Base-by-base conservation (phyloP, 2,329 filamentous ascomycete genomes). In the Cytospora schulzeri region DNA sequence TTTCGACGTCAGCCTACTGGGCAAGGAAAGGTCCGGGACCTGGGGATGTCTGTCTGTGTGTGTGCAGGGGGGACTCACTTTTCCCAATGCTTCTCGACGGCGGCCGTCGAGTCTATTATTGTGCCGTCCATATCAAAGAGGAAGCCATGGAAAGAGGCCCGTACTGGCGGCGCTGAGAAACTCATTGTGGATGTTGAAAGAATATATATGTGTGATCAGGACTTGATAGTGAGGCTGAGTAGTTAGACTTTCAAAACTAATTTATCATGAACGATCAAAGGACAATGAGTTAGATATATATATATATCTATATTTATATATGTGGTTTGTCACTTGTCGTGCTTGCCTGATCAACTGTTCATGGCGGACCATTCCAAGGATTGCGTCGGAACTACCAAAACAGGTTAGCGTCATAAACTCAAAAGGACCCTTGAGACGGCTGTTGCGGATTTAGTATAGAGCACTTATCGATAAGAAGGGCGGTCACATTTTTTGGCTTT, bases 91-190 rank as follows among this genome's bases (percentile, higher is more conserved):
- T 92, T 92, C 60, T 87, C 83, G 50, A 95, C 88, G 11, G 91
- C 91, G 24, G 83, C 80, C 2, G 91, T 94, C 19, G 89, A 92
- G 75, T 94, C 91, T 71, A 94, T 92, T 68, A 94, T 90, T 22
- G 91, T 93, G 48, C 91, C 91, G 74, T 93, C 90, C 88, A 92
- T 91, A 74, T 92, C 90, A 71, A 91, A 89, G 7, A 91, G 80
- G 67, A 87, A 82, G 19, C 83, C 85, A 55, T 83, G 77, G 70
- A 87, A 86, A 54, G 80, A 74, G 54, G 80, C 77, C 59, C 76
- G 75, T 66, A 80, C 76, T 11, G 83, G 76, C 24, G 81, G 78
- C 33, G 80, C 76, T 51, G 73, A 76, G 68, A 78, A 83, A 57
- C 74, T 71, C 57, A 66, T 66, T 31, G 33, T 45, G 15, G 31